Base-by-base conservation (phyloP, 2,329 filamentous ascomycete species). In the Ophiostoma triangulosporum region DNA sequence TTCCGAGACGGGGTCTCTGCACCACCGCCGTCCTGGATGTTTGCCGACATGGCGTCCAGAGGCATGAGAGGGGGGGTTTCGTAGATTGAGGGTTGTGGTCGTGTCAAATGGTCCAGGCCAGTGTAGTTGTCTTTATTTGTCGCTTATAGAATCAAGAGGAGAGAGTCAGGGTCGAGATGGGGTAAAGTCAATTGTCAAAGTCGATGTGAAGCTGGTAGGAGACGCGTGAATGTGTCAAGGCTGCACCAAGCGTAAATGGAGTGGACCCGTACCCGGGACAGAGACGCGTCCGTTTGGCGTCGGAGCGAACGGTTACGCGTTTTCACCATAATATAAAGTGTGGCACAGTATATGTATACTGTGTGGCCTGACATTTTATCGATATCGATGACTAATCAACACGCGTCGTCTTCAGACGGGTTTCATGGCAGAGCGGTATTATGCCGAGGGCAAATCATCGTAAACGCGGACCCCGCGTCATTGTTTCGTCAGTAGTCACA, bases 1-100 rank as follows among this genome's bases (percentile, higher is more conserved):
- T 78, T 77, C 51, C 69, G 67, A 48, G 65, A 64, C 27, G 64
- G 64, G 20, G 63, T 59, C 17, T 48, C 46, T 50, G 74, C 71
- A 24, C 68, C 63, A 26, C 52, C 55, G 60, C 48, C 55, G 60
- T 74, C 71, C 61, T 70, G 69, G 29, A 74, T 67, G 57, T 77
- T 77, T 12, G 68, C 64, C 17, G 74, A 72, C 62, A 75, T 66
- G 52, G 69, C 66, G 45, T 69, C 64, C 26, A 78, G 65, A 62
- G 75, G 70, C 74, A 77, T 77, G 56, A 63, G 57, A 6, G 4
- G 5, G n/a, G 5, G 4, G 9, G 26, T 3, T 14, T 12, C 29
- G n/a, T n/a, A 14, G 14, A 54, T 32, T 3, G 22, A 31, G 32
- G 3, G 38, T 27, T 15, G 31, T 12, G 33, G 33, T 36, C 33